These are phyloP conservation scores for Mikania micrantha DNA, from an alignment of 129 eudicot genomes.

Conservation along the genomic window DNA sequence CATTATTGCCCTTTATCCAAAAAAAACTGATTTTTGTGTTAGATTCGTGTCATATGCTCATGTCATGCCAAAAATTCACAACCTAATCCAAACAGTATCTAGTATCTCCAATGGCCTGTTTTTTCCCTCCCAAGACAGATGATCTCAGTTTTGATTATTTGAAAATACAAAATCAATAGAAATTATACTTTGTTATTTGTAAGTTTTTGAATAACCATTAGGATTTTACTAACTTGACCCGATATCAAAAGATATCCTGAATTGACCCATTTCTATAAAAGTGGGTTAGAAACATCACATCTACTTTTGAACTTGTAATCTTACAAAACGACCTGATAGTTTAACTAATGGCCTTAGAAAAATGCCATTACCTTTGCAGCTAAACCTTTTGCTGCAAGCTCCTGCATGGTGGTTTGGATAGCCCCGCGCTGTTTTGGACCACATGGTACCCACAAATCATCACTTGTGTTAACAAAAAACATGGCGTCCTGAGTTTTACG, in stretches of 20 bases:
- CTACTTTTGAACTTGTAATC: not conserved
- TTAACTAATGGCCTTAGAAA: not conserved
- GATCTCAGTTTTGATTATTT: too few relatives aligned
- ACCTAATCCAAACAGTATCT: too few relatives aligned
- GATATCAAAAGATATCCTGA: too few relatives aligned
- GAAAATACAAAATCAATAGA: not conserved
- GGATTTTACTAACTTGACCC: too few relatives aligned
- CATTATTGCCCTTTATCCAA: too few relatives aligned
- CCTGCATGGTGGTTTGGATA: conserved; percentile 88
- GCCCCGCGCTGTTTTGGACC: conserved; percentile 97
- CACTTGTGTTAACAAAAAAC: conserved; percentile 63
- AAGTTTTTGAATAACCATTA: not conserved
- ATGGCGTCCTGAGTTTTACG: conserved; percentile 99
- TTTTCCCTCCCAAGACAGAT: too few relatives aligned
- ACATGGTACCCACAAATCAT: conserved; percentile 88
- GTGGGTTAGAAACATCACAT: not conserved
- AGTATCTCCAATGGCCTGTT: too few relatives aligned
- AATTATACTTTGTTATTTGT: not conserved
- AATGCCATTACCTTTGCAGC: conserved; percentile 61
- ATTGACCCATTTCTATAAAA: not conserved
- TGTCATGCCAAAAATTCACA: too few relatives aligned
- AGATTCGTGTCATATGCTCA: too few relatives aligned
- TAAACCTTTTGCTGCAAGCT: conserved; percentile 82
- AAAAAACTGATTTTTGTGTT: too few relatives aligned
- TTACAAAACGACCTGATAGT: not conserved